Percentiles rank a stretch among this genome's conserved stretches.
phyloP scores from a whole-genome alignment of 176 grass and related monocot species.

The Puccinellia tenuiflora region DNA sequence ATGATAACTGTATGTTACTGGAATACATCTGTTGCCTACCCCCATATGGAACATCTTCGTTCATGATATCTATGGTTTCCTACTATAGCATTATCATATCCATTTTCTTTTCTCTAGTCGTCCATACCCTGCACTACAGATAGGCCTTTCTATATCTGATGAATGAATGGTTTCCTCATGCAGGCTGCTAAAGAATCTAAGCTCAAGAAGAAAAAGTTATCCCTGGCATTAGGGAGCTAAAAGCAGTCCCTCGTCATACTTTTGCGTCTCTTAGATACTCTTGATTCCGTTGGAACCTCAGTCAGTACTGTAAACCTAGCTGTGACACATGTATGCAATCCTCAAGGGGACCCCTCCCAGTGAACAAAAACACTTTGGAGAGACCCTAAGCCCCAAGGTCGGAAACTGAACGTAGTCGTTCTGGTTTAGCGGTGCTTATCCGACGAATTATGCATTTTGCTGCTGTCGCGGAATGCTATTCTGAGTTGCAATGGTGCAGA shows the following conservation, averaged over 20 bases:
- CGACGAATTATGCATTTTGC: neutral
- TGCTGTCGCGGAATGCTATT: neutral
- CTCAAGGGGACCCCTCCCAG: neutral
- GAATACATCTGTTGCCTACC: neutral
- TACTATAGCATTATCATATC: neutral
- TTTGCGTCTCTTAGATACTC: neutral
- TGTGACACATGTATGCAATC: neutral
- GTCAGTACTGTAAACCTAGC: neutral
- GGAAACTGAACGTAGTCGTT: neutral
- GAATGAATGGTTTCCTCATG: neutral
- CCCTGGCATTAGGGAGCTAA: neutral
- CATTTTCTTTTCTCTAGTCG: neutral
- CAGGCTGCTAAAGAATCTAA: conserved; percentile 29
- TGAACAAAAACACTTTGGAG: neutral
- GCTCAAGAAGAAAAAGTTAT: conserved; percentile 22
- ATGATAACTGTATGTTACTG: neutral
- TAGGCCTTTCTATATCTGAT: neutral
- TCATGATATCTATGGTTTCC: neutral
- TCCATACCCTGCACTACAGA: too few relatives aligned
- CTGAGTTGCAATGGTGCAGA: neutral
- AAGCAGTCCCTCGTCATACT: neutral
- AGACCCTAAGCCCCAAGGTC: neutral
- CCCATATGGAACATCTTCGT: neutral
- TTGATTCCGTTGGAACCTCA: neutral
- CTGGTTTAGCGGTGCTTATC: neutral